Conservation (phyloP, 2,329 filamentous ascomycete species). For the Colletotrichum plurivorum region DNA sequence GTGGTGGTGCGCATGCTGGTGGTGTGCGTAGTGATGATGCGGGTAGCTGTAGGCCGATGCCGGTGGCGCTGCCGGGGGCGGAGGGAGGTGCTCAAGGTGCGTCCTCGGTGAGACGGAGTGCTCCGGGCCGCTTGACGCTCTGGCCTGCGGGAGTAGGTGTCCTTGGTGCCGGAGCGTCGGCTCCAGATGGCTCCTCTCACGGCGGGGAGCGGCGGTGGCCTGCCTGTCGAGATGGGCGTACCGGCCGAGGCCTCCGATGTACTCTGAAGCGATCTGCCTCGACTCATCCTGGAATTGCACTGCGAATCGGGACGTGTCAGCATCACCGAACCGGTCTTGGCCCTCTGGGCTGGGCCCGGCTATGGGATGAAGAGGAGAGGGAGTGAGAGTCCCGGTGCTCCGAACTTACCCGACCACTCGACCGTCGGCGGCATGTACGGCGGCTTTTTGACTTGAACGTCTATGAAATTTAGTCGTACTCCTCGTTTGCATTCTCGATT, state of each 20-base stretch:
- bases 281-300: constrained; percentile 92
- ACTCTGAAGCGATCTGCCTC: constrained; percentile 90
- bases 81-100: constrained; percentile 27
- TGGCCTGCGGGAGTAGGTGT: constrained; percentile 39
- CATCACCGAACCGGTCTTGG: neutral
- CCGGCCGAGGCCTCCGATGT: constrained; percentile 81
- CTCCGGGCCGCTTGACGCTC: constrained; percentile 25
- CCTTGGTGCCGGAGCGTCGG: constrained; percentile 45
- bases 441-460: constrained; percentile 80
- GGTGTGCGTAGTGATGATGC: neutral
- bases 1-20: neutral
- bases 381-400: neutral
- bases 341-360: neutral
- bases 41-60: constrained; percentile 32
- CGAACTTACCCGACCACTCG: constrained; percentile 73
- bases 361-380: neutral
- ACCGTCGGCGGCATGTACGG: constrained; percentile 72
- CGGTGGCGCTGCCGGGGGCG: constrained; percentile 21
- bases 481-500: constrained; percentile 88
- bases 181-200: constrained; percentile 46
- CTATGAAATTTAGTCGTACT: constrained; percentile 91
- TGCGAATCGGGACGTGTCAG: constrained; percentile 43
- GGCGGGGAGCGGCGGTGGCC: constrained; percentile 42
- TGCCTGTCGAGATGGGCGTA: constrained; percentile 71
- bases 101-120: constrained; percentile 30